These are phyloP conservation scores for Diutina pseudorugosa DNA, from an alignment of 1,139 yeast species.

Conservation along the genomic window DNA sequence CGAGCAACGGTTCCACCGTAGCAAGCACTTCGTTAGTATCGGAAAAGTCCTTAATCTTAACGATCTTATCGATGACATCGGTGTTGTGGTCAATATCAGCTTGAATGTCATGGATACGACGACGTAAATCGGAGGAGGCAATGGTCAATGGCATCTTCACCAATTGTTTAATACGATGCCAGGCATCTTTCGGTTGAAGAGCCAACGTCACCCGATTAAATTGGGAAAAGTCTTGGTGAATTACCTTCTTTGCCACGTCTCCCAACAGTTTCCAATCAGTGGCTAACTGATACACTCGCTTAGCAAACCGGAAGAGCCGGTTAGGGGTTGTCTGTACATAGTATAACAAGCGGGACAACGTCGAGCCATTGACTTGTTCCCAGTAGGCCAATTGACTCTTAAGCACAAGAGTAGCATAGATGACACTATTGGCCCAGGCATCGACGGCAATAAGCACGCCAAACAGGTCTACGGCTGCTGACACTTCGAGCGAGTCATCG, in stretches of 20 bases:
- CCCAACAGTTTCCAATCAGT: background rate
- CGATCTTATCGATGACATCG: background rate
- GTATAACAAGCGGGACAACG: background rate
- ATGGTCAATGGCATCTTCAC: background rate
- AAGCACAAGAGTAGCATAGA: background rate
- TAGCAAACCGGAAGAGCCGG: background rate
- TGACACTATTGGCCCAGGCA: background rate
- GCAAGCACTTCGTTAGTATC: background rate
- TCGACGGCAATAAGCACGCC: background rate
- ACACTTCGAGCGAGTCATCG: background rate
- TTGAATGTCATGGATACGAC: background rate
- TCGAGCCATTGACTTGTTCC: background rate
- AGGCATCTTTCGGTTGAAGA: background rate
- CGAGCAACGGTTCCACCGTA: background rate
- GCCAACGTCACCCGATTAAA: background rate
- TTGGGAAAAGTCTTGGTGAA: background rate
- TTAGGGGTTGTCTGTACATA: background rate
- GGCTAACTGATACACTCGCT: background rate
- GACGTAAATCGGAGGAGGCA: background rate
- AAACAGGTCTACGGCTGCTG: background rate
- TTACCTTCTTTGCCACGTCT: background rate
- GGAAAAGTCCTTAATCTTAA: background rate
- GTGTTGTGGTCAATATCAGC: background rate
- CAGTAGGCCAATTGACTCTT: conserved; percentile 1
- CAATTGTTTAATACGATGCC: background rate